Evolutionary conservation across 495 filamentous ascomycete genomes (phyloP).

Genomic region (Filosporella fistucella): DNA sequence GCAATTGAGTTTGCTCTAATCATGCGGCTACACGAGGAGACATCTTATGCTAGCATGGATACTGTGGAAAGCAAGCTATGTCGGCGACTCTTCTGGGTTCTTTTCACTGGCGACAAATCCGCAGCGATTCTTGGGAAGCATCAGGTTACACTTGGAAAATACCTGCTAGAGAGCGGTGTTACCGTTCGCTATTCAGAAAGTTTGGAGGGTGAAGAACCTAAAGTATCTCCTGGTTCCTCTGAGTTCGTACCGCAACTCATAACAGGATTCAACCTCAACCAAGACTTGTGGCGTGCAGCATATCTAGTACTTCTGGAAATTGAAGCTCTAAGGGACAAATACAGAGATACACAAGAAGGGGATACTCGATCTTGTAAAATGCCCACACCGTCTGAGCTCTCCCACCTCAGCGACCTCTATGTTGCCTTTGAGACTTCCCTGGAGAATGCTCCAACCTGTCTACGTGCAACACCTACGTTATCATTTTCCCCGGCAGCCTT

Average conservation of each 20-base stretch:
- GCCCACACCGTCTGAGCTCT: not conserved
- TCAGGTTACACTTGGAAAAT: conserved; percentile 19
- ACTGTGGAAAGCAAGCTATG: conserved; percentile 26
- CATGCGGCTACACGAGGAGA: conserved; percentile 29
- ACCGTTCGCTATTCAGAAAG: not conserved
- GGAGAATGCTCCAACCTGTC: not conserved
- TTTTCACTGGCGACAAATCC: conserved; percentile 30
- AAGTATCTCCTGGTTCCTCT: not conserved
- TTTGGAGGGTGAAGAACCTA: not conserved
- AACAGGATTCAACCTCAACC: not conserved
- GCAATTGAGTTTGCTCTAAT: conserved; percentile 21
- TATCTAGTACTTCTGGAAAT: not conserved
- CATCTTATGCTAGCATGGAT: conserved; percentile 19
- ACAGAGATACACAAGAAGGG: not conserved
- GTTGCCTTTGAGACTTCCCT: not conserved
- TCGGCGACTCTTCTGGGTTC: conserved; percentile 28
- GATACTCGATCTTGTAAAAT: not conserved
- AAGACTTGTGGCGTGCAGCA: not conserved
- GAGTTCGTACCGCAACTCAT: not conserved
- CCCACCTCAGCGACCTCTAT: not conserved
- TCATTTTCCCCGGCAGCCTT: not conserved
- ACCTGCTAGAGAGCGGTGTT: not conserved
- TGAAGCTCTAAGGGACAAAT: not conserved
- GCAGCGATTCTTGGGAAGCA: conserved; percentile 27
- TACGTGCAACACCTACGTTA: not conserved